Conservation (phyloP, 805 yeast species). For the Yarrowia sp. region DNA sequence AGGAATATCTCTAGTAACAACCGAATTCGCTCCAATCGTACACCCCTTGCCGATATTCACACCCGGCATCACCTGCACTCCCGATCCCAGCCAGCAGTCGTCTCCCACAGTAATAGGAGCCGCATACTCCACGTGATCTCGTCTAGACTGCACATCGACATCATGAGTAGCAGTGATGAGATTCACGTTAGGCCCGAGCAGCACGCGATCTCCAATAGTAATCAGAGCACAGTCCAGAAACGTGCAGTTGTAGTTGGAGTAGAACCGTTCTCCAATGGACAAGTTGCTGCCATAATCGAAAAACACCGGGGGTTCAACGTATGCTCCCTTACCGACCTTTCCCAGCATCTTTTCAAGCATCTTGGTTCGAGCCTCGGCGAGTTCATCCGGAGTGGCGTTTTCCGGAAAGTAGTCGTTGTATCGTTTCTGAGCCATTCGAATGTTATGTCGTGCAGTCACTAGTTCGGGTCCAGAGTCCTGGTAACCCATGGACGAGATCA, state of each 20-base stretch:
- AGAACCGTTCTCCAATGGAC: slow-evolving; percentile 55
- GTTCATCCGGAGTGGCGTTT: slow-evolving; percentile 33
- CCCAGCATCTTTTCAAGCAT: slow-evolving; percentile 50
- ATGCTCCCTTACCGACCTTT: slow-evolving; percentile 42
- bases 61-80: slow-evolving; percentile 60
- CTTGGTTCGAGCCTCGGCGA: slow-evolving; percentile 42
- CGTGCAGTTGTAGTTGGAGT: slow-evolving; percentile 53
- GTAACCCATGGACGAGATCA: slow-evolving; percentile 55
- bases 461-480: slow-evolving; percentile 38
- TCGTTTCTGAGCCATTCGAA: slow-evolving; percentile 36
- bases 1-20: slow-evolving; percentile 59
- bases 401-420: slow-evolving; percentile 36
- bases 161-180: slow-evolving; percentile 67
- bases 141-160: slow-evolving; percentile 48
- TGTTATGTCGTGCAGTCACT: slow-evolving; percentile 34
- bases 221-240: slow-evolving; percentile 62
- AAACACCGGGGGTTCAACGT: slow-evolving; percentile 56
- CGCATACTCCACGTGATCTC: slow-evolving; percentile 52
- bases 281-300: slow-evolving; percentile 69
- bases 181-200: slow-evolving; percentile 63
- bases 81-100: slow-evolving; percentile 67
- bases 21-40: slow-evolving; percentile 67
- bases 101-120: slow-evolving; percentile 58
- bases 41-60: slow-evolving; percentile 63
- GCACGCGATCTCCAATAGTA: slow-evolving; percentile 58